Base-by-base conservation (phyloP, 345 rosid genomes). In the Bruguiera gymnorhiza region DNA sequence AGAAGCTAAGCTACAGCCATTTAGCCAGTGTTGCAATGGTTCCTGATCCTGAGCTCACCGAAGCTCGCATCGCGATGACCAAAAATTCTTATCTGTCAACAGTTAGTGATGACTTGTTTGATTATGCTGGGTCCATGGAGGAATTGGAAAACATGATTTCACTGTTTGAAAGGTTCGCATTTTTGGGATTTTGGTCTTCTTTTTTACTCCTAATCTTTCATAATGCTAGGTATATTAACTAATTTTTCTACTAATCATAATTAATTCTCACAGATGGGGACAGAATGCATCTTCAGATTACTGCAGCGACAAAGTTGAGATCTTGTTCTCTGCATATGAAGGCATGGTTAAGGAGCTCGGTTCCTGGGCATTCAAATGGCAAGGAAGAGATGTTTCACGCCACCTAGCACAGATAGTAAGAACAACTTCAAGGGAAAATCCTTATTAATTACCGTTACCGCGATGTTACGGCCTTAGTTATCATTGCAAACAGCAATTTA, bases 221-320 rank as follows among this genome's bases (percentile, higher is more conserved):
- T 3, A 15, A 13, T 3, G 18, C 18, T 13, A 43, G 50, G 50
- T 1, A 43, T 18, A 43, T 55, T 55, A 21, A 13, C 60, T 23
- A 23, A 55, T 23, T 26, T 55, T 7, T 55, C 16, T 23, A 26
- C 30, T 8, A 26, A 15, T 9, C 27, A 55, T 13, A 55, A 55
- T 23, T 5, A n/a, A 55, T 26, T 23, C 21, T 24, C 15, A 43
- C 75, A 72, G 75, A 51, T 65, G 69, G 75, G 69, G 65, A 21
- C 31, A 34, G 15, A 21, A 72, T 19, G 7, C 54, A 50, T 36
- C 62, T 0, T 19, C 46, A n/a, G 69, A 67, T 32, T 65, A 52
- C 70, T 57, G 69, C 58, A 63, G 69, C n/a, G 46, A 65, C 48
- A 58, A 72, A 32, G 63, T 65, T n/a, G 75, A 72, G 75, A 72